A percentile compares a stretch with the other conserved stretches of the same genome.
These are phyloP conservation scores for Gillenia trifoliata DNA, from an alignment of 306 rosid species.

Conservation along the genomic window DNA sequence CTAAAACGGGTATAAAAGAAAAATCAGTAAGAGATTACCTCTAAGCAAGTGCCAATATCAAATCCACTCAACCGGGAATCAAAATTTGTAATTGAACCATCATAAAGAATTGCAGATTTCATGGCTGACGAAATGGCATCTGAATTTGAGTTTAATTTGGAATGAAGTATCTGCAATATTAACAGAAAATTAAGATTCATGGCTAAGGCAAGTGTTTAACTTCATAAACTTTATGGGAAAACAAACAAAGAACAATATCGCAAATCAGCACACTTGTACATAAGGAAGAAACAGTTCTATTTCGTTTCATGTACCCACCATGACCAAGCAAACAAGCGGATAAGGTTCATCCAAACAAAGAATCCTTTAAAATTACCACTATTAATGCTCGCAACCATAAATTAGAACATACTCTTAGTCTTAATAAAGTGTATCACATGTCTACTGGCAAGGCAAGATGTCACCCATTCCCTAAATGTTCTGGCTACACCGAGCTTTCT, in stretches of 20 bases:
- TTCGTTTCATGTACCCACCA: not conserved
- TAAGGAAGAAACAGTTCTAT: not conserved
- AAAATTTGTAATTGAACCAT: conserved; percentile 76
- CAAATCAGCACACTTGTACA: not conserved
- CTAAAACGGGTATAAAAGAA: not conserved
- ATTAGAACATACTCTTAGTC: not conserved
- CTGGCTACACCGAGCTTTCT: not conserved
- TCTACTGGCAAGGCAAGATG: not conserved
- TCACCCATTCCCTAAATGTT: not conserved
- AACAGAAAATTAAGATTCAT: conserved; percentile 17
- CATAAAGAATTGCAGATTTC: conserved; percentile 67
- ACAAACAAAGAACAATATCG: not conserved
- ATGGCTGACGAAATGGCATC: conserved; percentile 32
- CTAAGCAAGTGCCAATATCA: conserved; percentile 96
- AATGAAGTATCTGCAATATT: conserved; percentile 61
- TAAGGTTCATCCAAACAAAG: not conserved
- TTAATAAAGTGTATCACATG: not conserved
- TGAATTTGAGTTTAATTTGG: conserved; percentile 53
- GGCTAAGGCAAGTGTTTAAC: conserved; percentile 21
- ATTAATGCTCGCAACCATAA: not conserved
- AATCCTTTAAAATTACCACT: not conserved
- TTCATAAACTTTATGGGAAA: not conserved
- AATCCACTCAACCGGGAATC: conserved; percentile 67
- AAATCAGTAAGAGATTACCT: conserved; percentile 47
- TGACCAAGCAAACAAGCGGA: not conserved